These are phyloP conservation scores for Aspergillus vadensis DNA, from an alignment of 2,329 filamentous ascomycete species.

Conservation along the genomic window DNA sequence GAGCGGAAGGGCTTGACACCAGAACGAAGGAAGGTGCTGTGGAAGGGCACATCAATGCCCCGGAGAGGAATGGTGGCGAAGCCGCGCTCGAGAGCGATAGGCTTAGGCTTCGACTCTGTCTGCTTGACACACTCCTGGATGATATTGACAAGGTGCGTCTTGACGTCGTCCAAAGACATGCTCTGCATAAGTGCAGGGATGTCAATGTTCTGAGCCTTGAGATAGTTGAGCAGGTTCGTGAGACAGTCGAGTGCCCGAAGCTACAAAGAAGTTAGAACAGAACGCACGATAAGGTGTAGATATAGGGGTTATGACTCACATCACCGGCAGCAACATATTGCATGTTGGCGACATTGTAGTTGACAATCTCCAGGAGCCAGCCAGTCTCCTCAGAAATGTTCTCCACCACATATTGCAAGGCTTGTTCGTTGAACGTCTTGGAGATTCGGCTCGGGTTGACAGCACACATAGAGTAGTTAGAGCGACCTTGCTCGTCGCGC, in stretches of 20 bases:
- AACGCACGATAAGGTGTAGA: neutral
- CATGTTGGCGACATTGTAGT: conserved; percentile 77
- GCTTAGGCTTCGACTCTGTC: conserved; percentile 84
- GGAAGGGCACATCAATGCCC: conserved; percentile 98
- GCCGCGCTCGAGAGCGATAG: conserved; percentile 87
- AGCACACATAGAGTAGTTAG: conserved; percentile 99
- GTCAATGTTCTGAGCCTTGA: conserved; percentile 96
- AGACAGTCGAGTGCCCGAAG: conserved; percentile 66
- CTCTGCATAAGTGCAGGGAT: conserved; percentile 90
- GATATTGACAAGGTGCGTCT: conserved; percentile 84
- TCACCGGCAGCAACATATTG: conserved; percentile 70
- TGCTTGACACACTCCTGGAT: conserved; percentile 85
- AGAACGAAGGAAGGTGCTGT: conserved; percentile 95
- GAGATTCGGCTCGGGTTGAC: conserved; percentile 98
- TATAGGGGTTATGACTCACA: conserved; percentile 39
- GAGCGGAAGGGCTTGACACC: conserved; percentile 98
- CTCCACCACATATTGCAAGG: conserved; percentile 93
- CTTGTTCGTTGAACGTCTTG: conserved; percentile 98
- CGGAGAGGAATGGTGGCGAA: conserved; percentile 96
- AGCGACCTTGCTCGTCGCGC: conserved; percentile 86
- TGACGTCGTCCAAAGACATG: conserved; percentile 85
- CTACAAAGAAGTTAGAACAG: conserved; percentile 32
- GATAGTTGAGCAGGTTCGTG: conserved; percentile 84
- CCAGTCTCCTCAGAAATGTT: conserved; percentile 91
- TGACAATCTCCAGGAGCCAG: conserved; percentile 98